A percentile compares a stretch with the other conserved stretches of the same genome.
Conservation (phyloP, 1,284 basidiomycete species). For the Cryptococcus wingfieldii region DNA sequence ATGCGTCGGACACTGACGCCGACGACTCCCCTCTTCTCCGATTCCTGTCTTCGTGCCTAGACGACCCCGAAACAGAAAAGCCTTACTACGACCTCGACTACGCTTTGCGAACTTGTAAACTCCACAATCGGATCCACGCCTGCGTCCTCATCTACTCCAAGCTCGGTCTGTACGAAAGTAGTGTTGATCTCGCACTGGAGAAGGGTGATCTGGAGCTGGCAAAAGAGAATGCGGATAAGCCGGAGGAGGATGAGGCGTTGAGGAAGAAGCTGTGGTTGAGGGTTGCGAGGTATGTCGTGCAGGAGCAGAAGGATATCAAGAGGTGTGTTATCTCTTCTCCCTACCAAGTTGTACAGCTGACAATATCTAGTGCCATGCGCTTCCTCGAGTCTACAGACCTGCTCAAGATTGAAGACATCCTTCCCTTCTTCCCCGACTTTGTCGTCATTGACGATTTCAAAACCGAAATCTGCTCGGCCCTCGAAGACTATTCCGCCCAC, state of each 20-base stretch:
- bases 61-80: constrained; percentile 73
- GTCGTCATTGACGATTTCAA: constrained; percentile 99
- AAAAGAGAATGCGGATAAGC: constrained; percentile 88
- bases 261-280: constrained; percentile 96
- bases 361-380: constrained; percentile 72
- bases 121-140: constrained; percentile 73
- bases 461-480: constrained; percentile 91
- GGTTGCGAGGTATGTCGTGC: constrained; percentile 94
- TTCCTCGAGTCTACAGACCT: constrained; percentile 92
- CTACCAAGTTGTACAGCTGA: background rate
- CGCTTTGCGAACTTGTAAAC: constrained; percentile 84
- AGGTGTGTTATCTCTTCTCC: constrained; percentile 58
- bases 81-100: constrained; percentile 98
- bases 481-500: constrained; percentile 88
- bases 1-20: constrained; percentile 55
- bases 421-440: constrained; percentile 99
- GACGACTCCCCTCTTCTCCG: constrained; percentile 78
- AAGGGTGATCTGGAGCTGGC: constrained; percentile 90
- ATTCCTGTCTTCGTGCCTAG: constrained; percentile 79
- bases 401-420: constrained; percentile 95
- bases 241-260: constrained; percentile 78
- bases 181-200: constrained; percentile 89
- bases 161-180: constrained; percentile 95
- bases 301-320: constrained; percentile 96
- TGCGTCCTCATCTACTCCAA: constrained; percentile 97